phyloP scores from a whole-genome alignment of 345 rosid species.

The Lenwebbia sp. region DNA sequence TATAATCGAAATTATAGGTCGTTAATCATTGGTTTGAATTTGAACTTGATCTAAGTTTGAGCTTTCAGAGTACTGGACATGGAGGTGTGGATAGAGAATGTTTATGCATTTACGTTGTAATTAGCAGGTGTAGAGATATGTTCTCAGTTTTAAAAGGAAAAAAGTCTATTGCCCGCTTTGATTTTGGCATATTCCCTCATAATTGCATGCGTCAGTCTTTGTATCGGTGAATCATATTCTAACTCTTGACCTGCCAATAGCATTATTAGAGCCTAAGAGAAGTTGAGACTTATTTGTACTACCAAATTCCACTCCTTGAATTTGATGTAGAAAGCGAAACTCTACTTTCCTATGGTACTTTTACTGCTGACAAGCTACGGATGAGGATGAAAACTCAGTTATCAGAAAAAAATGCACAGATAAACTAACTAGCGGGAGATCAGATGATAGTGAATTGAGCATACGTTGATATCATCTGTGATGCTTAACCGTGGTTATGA shows the following conservation, averaged over 20 bases:
- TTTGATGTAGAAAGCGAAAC: background rate
- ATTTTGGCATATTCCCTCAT: background rate
- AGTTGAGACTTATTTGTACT: background rate
- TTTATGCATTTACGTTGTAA: background rate
- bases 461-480: background rate
- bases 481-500: background rate
- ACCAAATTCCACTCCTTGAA: background rate
- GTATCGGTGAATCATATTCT: background rate
- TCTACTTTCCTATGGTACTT: background rate
- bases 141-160: background rate
- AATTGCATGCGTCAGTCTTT: background rate
- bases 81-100: background rate
- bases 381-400: background rate
- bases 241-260: background rate
- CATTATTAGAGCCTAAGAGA: background rate
- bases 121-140: background rate
- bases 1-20: background rate
- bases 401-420: background rate
- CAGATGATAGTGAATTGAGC: background rate
- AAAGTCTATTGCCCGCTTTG: background rate
- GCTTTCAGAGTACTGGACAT: background rate
- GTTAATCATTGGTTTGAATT: background rate
- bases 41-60: background rate
- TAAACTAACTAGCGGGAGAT: background rate
- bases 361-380: background rate